Evolutionary conservation across 129 eudicot genomes (phyloP).

Genomic region (Centrapalus pauciflorus): DNA sequence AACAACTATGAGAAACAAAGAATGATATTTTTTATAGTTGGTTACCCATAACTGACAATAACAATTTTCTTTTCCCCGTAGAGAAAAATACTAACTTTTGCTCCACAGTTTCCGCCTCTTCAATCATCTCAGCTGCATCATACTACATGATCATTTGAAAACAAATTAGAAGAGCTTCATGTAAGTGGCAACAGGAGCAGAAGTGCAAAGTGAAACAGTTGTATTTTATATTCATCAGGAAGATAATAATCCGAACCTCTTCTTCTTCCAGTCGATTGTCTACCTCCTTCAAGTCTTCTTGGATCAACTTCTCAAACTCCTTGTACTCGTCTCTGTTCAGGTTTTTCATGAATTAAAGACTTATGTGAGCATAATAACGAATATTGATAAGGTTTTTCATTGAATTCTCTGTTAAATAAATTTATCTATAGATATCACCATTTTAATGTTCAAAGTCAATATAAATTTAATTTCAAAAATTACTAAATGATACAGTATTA

Average conservation of each 20-base stretch:
- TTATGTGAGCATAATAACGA: no score
- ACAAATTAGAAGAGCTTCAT: not conserved
- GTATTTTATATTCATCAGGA: not conserved
- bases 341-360: conserved; percentile 19
- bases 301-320: conserved; percentile 86
- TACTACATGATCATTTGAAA: conserved; percentile 41
- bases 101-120: conserved; percentile 84
- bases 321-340: conserved; percentile 87
- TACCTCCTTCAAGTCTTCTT: conserved; percentile 75
- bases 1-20: no score
- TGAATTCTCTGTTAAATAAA: no score
- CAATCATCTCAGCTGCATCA: conserved; percentile 95
- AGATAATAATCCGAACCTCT: conserved; percentile 49
- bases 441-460: no score
- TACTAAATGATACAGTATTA: no score
- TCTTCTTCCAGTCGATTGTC: conserved; percentile 92
- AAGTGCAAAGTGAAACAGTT: not conserved
- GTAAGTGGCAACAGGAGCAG: not conserved
- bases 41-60: no score
- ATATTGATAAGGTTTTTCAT: no score
- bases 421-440: no score
- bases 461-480: no score
- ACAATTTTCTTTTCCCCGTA: not conserved
- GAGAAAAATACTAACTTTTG: conserved; percentile 50
- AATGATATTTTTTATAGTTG: no score